phyloP scores from a whole-genome alignment of 2,329 filamentous ascomycete genomes.

The Alternaria ethzedia region DNA sequence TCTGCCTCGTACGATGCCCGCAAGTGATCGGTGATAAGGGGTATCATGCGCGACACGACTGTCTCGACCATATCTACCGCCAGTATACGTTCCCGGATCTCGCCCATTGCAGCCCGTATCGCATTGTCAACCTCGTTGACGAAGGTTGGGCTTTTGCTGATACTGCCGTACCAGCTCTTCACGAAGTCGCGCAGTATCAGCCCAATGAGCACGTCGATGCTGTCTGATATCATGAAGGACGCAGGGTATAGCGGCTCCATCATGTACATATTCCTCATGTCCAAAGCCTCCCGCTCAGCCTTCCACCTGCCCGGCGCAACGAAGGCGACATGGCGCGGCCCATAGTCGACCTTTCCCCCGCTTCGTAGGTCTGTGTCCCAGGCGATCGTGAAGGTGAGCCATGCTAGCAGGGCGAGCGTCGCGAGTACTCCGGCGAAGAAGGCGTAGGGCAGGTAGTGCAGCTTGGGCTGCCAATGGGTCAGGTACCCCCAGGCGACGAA shows the following conservation, averaged over 20 bases:
- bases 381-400: slow-evolving; percentile 67
- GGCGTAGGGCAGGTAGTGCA: slow-evolving; percentile 86
- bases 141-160: slow-evolving; percentile 81
- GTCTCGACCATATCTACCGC: slow-evolving; percentile 84
- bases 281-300: slow-evolving; percentile 71
- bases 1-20: slow-evolving; percentile 92
- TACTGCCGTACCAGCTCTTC: slow-evolving; percentile 83
- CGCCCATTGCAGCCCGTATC: slow-evolving; percentile 74
- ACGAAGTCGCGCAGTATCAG: slow-evolving; percentile 84
- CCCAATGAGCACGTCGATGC: slow-evolving; percentile 78
- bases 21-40: slow-evolving; percentile 86
- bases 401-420: slow-evolving; percentile 62
- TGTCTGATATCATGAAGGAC: slow-evolving; percentile 78
- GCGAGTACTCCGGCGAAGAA: slow-evolving; percentile 72
- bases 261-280: slow-evolving; percentile 70
- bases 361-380: slow-evolving; percentile 52
- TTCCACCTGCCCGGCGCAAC: slow-evolving; percentile 70
- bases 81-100: slow-evolving; percentile 73
- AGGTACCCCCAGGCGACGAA: slow-evolving; percentile 90
- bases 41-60: slow-evolving; percentile 80
- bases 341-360: slow-evolving; percentile 51
- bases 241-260: slow-evolving; percentile 73
- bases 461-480: slow-evolving; percentile 78
- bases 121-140: slow-evolving; percentile 84
- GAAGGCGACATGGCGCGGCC: slow-evolving; percentile 60